Evolutionary conservation across 202 grass and related monocot genomes (phyloP).

Genomic region (Hordeum pubiflorum): DNA sequence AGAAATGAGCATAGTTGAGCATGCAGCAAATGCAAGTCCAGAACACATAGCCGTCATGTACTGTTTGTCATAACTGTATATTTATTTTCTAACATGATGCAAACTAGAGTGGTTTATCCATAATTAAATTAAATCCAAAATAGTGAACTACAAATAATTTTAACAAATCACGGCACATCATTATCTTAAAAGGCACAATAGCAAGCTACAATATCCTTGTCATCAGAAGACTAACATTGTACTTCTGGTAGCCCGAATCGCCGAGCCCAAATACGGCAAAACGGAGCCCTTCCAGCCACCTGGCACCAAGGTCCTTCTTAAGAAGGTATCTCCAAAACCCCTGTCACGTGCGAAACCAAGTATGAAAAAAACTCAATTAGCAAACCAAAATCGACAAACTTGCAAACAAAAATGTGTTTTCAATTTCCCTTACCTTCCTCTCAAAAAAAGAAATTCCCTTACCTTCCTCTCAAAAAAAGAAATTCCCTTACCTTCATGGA

Average conservation of each 20-base stretch:
- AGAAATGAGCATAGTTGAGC: background rate
- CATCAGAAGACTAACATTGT: conserved; percentile 45
- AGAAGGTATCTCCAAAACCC: conserved; percentile 73
- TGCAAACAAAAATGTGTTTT: background rate
- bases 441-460: background rate
- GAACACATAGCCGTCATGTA: background rate
- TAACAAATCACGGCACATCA: background rate
- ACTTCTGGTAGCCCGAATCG: conserved; percentile 93
- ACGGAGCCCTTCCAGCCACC: conserved; percentile 54
- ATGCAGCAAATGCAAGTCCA: background rate
- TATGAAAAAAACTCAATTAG: background rate
- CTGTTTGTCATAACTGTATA: background rate
- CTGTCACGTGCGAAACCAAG: conserved; percentile 25
- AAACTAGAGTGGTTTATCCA: background rate
- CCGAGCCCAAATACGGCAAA: conserved; percentile 86
- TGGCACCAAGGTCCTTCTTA: conserved; percentile 42
- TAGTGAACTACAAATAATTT: background rate
- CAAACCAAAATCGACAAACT: background rate
- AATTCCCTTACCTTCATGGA: conserved; percentile 62
- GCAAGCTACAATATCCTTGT: background rate
- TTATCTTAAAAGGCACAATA: background rate
- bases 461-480: conserved; percentile 3
- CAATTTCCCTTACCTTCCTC: conserved; percentile 21
- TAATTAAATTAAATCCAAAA: background rate
- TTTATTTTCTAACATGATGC: background rate